Conservation (phyloP, 768 basidiomycete species). For the Termitomyces titanicus region DNA sequence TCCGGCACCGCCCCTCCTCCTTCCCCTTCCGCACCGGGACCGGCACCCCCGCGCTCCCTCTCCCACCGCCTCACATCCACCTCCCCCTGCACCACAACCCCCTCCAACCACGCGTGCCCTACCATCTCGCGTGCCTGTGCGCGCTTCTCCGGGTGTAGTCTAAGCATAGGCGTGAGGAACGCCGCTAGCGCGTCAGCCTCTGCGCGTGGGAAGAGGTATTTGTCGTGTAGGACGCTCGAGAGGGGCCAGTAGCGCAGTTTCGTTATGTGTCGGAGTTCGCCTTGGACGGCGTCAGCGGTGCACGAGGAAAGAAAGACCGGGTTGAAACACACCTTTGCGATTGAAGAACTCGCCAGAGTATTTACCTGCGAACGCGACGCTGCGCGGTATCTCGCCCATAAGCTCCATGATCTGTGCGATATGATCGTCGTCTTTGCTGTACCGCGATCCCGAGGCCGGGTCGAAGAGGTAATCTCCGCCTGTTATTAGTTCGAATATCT, state of each 20-base stretch:
- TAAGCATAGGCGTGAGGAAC: constrained; percentile 88
- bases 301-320: too few species aligned
- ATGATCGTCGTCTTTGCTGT: constrained; percentile 96
- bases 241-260: constrained; percentile 93
- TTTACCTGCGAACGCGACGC: constrained; percentile 84
- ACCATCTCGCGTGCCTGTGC: constrained; percentile 85
- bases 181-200: constrained; percentile 80
- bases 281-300: too few species aligned
- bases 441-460: constrained; percentile 90
- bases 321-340: constrained; percentile 74
- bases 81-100: constrained; percentile 85
- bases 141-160: constrained; percentile 83
- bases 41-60: constrained; percentile 53
- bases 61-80: constrained; percentile 71
- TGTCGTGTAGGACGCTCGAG: constrained; percentile 80
- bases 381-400: constrained; percentile 84
- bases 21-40: constrained; percentile 28
- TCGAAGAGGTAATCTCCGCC: constrained; percentile 99
- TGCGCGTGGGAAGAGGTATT: constrained; percentile 85
- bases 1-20: background rate
- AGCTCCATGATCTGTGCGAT: constrained; percentile 98
- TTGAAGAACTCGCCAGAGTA: constrained; percentile 96
- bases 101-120: constrained; percentile 86
- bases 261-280: constrained; percentile 89
- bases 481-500: constrained; percentile 94